phyloP scores from a whole-genome alignment of 139 green algal genomes.

The Dunaliella primolecta region DNA sequence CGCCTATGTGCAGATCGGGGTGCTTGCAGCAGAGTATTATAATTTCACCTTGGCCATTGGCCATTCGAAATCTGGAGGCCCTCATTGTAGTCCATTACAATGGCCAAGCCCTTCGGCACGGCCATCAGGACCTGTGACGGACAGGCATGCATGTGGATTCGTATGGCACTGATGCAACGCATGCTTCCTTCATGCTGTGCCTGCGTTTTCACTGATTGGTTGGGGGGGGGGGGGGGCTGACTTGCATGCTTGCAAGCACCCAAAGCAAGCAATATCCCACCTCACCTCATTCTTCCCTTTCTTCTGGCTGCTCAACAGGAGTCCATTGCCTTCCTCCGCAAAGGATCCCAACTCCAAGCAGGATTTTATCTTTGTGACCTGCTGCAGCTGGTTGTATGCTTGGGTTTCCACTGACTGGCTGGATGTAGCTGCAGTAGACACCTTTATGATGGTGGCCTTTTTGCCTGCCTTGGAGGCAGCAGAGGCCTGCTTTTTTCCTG shows the following conservation, averaged over 20 bases:
- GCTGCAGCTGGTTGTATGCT: neutral
- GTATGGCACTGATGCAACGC: too few species aligned
- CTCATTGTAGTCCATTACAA: slow-evolving; percentile 49
- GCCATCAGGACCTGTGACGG: slow-evolving; percentile 28
- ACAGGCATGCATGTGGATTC: neutral
- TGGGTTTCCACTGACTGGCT: neutral
- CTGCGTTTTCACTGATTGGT: neutral
- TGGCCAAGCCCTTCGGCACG: slow-evolving; percentile 35
- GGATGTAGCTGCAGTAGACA: neutral
- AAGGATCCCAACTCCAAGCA: neutral
- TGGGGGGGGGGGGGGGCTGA: too few species aligned
- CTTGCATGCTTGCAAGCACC: neutral
- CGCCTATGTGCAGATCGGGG: too few species aligned
- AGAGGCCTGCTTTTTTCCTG: too few species aligned
- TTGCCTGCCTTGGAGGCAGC: too few species aligned
- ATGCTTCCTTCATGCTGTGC: neutral
- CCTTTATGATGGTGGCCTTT: neutral
- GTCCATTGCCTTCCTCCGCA: slow-evolving; percentile 14
- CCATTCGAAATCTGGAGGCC: slow-evolving; percentile 35
- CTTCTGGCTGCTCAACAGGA: slow-evolving; percentile 10
- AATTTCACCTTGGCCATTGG: slow-evolving; percentile 22
- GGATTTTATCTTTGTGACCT: neutral
- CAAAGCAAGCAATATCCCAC: neutral
- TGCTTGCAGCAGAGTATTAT: too few species aligned
- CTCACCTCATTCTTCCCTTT: slow-evolving; percentile 15